Base-by-base conservation (phyloP, 163 green algal species). In the Picocystis sp. region DNA sequence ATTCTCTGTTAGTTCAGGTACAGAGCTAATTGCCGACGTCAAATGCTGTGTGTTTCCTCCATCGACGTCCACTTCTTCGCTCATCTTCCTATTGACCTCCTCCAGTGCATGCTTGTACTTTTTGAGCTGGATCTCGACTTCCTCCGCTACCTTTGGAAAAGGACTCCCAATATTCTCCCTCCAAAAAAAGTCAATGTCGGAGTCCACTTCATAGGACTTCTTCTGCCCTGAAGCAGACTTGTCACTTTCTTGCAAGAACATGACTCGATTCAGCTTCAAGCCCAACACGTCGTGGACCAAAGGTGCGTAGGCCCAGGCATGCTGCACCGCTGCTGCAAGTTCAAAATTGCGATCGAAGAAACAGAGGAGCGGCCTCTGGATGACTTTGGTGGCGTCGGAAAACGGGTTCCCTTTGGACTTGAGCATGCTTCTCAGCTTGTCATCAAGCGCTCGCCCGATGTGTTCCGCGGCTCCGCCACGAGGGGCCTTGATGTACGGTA, bases 301-400 rank as follows among this genome's bases (percentile, higher is more conserved):
- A 10, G 91, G 85, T 56, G 93, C 84, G 71, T 99, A 99, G 0
- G 79, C 89, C 63, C 62, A 78, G 19, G n/a, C 46, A 57, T 78
- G 70, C 50, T 77, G 68, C 34, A 78, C n/a, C 22, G 29, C 53
- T 3, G 58, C 50, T 12, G 58, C 60, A 14, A 99, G 72, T 74
- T 99, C 91, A 58, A 94, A 95, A 70, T 92, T 96, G 45, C 91
- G 76, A 71, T 99, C 91, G 54, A 98, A 93, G 0, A 99, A 70
- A 52, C 71, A 82, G 33, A 99, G 76, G 55, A 99, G 66, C n/a
- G 91, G 91, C 44, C 91, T 70, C 29, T 81, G 14, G 69, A 81
- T 38, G 10, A 47, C 53, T 15, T 48, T 42, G 13, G 45, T n/a
- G 12, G 50, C 81, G 41, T 79, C 78, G 15, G 48, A 53, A 56